Evolutionary conservation across 306 rosid genomes (phyloP), one percentile per base, ranked within the genome.

Genomic region (Trichosanthes cucumerina): DNA sequence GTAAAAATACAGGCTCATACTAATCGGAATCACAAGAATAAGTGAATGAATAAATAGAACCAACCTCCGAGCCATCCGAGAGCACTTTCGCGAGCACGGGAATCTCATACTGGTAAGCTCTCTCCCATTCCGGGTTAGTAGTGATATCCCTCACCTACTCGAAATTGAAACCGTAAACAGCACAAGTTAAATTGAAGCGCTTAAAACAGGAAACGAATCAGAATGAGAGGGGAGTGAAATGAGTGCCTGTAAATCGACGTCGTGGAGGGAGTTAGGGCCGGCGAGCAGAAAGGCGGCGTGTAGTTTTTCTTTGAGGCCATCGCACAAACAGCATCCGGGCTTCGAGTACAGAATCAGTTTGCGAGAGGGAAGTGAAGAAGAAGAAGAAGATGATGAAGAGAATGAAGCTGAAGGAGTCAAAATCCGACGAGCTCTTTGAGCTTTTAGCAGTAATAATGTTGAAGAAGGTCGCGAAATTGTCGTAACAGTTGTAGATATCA

Each of bases 271-370:
- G 75, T 91, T 88, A 6, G 96, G 89, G 26, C 86, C 96, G 12
- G 90, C 65, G 49, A 90, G 82, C 34, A 82, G 82, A 84, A 92
- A 89, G 2, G 97, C 97, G 9, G 93, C 85, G 33, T 91, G 93
- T 73, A 96, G 99, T 83, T 96, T 96, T 23, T 92, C 98, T 88
- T 96, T 92, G 85, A 96, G 98, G 52, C 96, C 99, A 75, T 92
- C 96, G 87, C 99, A 96, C 89, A 96, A 87, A 84, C 99, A 92
- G 91, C 99, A 92, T 26, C 90, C 97, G 66, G 97, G 96, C 82
- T 92, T 96, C 0, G 96, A 96, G 90, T 96, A 96, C 38, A 96
- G 93, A 70, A 92, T 71, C 63, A 96, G 93, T 60, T 87, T 87
- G 85, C 96, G 83, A 46, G 81, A 10, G 6, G 92, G 72, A 75